Base-by-base conservation (phyloP, 495 filamentous ascomycete species). In the Amorphotheca resinae region DNA sequence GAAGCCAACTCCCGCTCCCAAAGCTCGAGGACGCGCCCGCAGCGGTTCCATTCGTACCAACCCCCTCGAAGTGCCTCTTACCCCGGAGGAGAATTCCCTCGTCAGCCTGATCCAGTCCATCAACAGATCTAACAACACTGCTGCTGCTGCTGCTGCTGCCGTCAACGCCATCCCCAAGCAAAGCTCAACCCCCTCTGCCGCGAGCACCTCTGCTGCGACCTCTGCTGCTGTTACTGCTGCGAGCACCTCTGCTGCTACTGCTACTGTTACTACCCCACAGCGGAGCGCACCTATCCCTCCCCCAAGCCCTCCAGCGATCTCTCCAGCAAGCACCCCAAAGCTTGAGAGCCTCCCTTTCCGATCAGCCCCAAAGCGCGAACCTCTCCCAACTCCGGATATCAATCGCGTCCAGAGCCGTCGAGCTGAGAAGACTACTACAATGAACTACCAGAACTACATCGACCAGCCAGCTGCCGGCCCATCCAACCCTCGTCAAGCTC, bases 401-500 rank as follows among this genome's bases (percentile, higher is more conserved):
- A 2, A 42, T 7, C 39, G 5, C 18, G 12, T 33, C 11, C 8
- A 9, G 6, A 22, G 2, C 6, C n/a, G 2, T n/a, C 40, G 3
- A n/a, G 23, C 23, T 2, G 22, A 20, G 5, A 18, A 22, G 4
- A 9, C 2, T 1, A 22, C n/a, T 3, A 44, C 15, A 1, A 50
- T 47, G 46, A 48, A 38, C 21, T 54, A 42, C 16, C 44, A 48
- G 22, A 50, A 52, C 22, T 56, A 56, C 21, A 26, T 37, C n/a
- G 54, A 56, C 17, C 30, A 31, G 1, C 38, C 47, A 8, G 28
- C 23, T 5, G 32, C 21, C 15, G 41, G 41, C 6, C 22, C 40
- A 30, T 14, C 28, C 8, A 51, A 53, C 23, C 42, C 45, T 18
- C 48, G 55, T 18, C 52, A 55, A 43, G 49, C 52, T 22, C 55